Conservation (phyloP, 1,139 yeast genomes). For the Geotrichum cucujoidarum region DNA sequence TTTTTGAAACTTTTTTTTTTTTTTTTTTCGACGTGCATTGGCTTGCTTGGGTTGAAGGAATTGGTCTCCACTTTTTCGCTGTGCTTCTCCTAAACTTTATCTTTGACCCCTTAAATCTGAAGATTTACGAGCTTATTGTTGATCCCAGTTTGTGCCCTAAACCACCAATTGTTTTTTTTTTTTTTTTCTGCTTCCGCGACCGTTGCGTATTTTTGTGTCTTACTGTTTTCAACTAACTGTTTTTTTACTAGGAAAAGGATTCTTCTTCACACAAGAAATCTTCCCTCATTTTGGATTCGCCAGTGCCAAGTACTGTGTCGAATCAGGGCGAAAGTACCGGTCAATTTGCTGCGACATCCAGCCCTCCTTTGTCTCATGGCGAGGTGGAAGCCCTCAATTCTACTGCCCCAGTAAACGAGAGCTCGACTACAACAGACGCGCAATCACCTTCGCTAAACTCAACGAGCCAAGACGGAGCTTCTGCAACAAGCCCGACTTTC, state of each 20-base stretch:
- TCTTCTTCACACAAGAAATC: background rate
- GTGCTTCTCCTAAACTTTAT: no score
- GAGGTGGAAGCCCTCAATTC: background rate
- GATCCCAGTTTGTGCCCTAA: background rate
- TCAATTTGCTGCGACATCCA: background rate
- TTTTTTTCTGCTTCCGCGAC: background rate
- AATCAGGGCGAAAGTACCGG: no score
- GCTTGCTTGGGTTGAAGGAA: no score
- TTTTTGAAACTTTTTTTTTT: no score
- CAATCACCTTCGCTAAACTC: background rate
- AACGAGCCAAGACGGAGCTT: background rate
- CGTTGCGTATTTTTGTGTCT: background rate
- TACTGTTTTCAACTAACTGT: background rate
- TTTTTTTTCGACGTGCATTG: no score
- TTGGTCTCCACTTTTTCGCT: no score
- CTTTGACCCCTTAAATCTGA: no score
- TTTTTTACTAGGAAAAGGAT: conserved; percentile 9
- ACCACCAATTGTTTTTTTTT: background rate
- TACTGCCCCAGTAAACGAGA: no score
- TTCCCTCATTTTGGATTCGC: background rate
- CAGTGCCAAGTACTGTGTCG: background rate
- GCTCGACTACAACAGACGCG: background rate
- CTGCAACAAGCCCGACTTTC: conserved; percentile 7
- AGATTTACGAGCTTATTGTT: background rate
- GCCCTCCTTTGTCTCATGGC: background rate